Percentiles rank a stretch among this genome's conserved stretches.
These are phyloP conservation scores for Xylaria scruposa DNA, from an alignment of 495 filamentous ascomycete species.

Conservation along the genomic window DNA sequence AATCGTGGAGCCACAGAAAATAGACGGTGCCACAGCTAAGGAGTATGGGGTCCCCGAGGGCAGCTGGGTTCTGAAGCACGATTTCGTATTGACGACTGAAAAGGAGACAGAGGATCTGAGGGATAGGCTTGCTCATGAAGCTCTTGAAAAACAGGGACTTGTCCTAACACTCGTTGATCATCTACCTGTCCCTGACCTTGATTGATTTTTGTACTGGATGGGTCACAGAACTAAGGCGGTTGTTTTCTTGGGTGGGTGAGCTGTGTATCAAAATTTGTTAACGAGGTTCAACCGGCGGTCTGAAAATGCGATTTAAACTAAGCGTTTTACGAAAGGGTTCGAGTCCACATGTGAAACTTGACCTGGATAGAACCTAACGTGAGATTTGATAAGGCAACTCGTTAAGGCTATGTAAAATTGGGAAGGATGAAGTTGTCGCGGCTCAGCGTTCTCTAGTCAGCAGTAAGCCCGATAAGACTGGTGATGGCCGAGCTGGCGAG, in stretches of 20 bases:
- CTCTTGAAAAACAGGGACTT: slow-evolving; percentile 72
- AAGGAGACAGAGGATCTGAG: slow-evolving; percentile 73
- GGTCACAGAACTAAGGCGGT: background rate
- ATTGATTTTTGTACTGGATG: background rate
- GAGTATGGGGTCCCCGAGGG: slow-evolving; percentile 75
- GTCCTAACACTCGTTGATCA: slow-evolving; percentile 81
- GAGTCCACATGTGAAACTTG: background rate
- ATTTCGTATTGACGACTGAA: slow-evolving; percentile 77
- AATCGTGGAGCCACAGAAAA: slow-evolving; percentile 72
- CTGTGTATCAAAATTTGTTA: background rate
- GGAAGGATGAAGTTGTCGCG: background rate
- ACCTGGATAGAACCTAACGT: background rate
- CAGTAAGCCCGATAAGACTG: too few relatives aligned
- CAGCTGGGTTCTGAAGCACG: slow-evolving; percentile 67
- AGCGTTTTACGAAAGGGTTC: background rate
- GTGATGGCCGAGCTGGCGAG: background rate
- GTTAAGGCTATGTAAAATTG: background rate
- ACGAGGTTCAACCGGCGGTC: background rate
- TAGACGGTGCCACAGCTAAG: slow-evolving; percentile 63
- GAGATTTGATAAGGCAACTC: too few relatives aligned
- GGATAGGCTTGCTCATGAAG: slow-evolving; percentile 73
- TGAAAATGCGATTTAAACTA: background rate
- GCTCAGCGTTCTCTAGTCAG: background rate
- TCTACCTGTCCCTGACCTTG: slow-evolving; percentile 71
- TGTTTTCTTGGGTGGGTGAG: background rate